Evolutionary conservation across 208 protist species (phyloP).

Genomic region (Leptomonas seymouri): DNA sequence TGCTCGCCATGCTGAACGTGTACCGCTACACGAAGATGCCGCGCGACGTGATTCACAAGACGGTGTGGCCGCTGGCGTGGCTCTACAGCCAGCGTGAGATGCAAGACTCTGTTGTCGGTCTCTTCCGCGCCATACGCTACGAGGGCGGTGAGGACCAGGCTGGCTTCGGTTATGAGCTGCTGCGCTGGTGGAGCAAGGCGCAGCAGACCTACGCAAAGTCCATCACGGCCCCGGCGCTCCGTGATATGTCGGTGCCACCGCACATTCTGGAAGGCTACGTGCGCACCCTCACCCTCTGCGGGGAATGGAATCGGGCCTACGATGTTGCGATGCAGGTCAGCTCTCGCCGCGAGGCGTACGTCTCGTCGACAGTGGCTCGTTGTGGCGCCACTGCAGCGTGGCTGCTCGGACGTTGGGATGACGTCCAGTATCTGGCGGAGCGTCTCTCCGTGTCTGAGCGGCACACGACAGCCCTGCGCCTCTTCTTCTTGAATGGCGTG

Average conservation of each 20-base stretch:
- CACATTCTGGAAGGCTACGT: conserved; percentile 79
- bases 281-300: conserved; percentile 87
- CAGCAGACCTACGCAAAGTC: conserved; percentile 76
- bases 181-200: conserved; percentile 87
- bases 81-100: conserved; percentile 91
- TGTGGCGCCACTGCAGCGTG: conserved; percentile 87
- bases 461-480: conserved; percentile 57
- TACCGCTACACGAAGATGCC: conserved; percentile 79
- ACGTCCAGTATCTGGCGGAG: conserved; percentile 76
- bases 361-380: conserved; percentile 69
- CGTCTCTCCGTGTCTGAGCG: conserved; percentile 69
- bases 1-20: conserved; percentile 58
- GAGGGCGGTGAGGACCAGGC: conserved; percentile 74
- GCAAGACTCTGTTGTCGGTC: conserved; percentile 90
- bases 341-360: conserved; percentile 25
- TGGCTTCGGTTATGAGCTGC: conserved; percentile 84
- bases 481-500: conserved; percentile 81
- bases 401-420: conserved; percentile 83
- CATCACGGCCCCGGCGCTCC: conserved; percentile 41
- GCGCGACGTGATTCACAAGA: conserved; percentile 72
- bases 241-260: conserved; percentile 38
- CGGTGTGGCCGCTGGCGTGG: conserved; percentile 86
- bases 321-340: conserved; percentile 57
- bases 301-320: conserved; percentile 80
- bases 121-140: conserved; percentile 86